Conservation (phyloP, 2,329 filamentous ascomycete species). For the Daldinia sp. region DNA sequence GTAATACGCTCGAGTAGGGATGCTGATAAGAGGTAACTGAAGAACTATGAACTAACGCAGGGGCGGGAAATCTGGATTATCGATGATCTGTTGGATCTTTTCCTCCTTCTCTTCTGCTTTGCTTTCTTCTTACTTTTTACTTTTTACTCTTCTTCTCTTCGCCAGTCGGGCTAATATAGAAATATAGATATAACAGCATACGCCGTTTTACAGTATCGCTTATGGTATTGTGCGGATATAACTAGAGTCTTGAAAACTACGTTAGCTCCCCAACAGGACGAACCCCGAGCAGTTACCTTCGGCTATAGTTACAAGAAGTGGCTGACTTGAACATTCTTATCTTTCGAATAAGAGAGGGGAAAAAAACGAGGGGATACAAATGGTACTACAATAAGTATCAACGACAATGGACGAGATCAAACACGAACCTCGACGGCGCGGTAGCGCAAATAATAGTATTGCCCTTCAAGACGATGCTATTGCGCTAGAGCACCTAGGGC, state of each 20-base stretch:
- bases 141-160: background rate
- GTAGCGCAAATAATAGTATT: conserved; percentile 17
- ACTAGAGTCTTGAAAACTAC: background rate
- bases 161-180: background rate
- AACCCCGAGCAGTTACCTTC: background rate
- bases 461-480: conserved; percentile 44
- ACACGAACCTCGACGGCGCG: conserved; percentile 10
- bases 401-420: conserved; percentile 24
- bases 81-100: background rate
- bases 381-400: background rate
- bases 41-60: conserved; percentile 1
- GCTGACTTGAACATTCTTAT: background rate
- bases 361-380: background rate
- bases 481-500: conserved; percentile 55
- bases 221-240: background rate
- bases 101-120: background rate
- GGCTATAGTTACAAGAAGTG: background rate
- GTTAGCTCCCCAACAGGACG: background rate
- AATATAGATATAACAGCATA: background rate
- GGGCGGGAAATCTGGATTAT: background rate
- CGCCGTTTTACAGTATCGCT: background rate
- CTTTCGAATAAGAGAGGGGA: background rate
- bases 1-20: conserved; percentile 21
- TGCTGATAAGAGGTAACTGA: conserved; percentile 23
- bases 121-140: background rate